Evolutionary conservation across 768 basidiomycete genomes (phyloP).

Genomic region (Suillus sp.): DNA sequence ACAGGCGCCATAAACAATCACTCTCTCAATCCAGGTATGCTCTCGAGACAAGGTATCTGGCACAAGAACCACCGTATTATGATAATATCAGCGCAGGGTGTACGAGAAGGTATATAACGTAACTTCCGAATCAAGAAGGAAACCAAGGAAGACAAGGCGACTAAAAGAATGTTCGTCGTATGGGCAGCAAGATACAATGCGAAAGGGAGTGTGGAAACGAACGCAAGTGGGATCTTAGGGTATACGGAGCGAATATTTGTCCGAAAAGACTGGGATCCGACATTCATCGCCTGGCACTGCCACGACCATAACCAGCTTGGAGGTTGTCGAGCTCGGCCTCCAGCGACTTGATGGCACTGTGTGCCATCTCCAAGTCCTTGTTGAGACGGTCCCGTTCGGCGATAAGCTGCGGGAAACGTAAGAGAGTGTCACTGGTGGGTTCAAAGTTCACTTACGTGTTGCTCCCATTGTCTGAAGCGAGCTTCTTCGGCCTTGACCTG

Average conservation of each 20-base stretch:
- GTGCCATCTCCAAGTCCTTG: constrained; percentile 95
- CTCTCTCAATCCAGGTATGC: background rate
- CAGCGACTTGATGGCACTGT: constrained; percentile 88
- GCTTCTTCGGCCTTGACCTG: constrained; percentile 99
- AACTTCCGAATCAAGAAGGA: constrained; percentile 18
- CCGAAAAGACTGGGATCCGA: background rate
- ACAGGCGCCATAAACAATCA: background rate
- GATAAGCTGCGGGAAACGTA: constrained; percentile 67
- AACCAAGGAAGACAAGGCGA: constrained; percentile 17
- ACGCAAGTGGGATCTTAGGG: constrained; percentile 22
- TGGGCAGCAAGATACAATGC: constrained; percentile 9
- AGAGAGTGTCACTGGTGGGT: constrained; percentile 15
- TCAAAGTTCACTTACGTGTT: constrained; percentile 66
- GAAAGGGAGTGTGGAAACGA: constrained; percentile 19
- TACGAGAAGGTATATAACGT: constrained; percentile 20
- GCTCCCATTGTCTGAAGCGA: constrained; percentile 98
- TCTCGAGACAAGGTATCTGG: background rate
- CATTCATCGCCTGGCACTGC: constrained; percentile 40
- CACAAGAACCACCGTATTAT: background rate
- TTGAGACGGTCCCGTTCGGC: constrained; percentile 98
- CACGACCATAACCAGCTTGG: constrained; percentile 82
- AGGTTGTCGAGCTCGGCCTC: constrained; percentile 90
- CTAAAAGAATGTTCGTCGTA: constrained; percentile 29
- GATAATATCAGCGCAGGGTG: constrained; percentile 12
- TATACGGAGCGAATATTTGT: constrained; percentile 23